Percentiles rank a stretch among this genome's conserved stretches.
These are phyloP conservation scores for Collybiopsis confluens DNA, from an alignment of 768 basidiomycete genomes.

Conservation along the genomic window DNA sequence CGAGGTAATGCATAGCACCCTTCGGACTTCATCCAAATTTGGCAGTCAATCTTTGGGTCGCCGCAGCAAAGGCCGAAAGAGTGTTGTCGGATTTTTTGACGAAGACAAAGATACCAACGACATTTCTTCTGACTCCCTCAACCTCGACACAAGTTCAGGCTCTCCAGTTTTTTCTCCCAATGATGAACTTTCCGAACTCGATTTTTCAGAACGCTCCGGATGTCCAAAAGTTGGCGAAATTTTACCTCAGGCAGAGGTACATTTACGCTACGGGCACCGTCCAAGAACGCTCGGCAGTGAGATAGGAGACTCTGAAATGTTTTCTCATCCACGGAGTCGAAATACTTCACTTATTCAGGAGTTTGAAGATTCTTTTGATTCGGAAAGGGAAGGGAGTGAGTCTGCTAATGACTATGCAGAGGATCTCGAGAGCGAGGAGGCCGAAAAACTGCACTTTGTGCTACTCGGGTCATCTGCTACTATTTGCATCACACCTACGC, in stretches of 20 bases:
- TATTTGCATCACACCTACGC: constrained; percentile 1
- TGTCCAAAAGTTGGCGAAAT: not conserved
- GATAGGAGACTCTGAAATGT: not conserved
- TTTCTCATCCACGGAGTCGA: not conserved
- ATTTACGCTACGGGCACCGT: not conserved
- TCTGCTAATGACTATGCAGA: not conserved
- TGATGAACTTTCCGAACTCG: constrained; percentile 3
- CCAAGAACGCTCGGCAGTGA: not conserved
- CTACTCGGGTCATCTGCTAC: not conserved
- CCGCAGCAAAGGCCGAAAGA: constrained; percentile 25
- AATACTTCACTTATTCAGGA: constrained; percentile 1
- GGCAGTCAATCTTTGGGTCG: not conserved
- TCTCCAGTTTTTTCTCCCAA: not conserved
- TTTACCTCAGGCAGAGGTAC: not conserved
- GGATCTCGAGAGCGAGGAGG: not conserved
- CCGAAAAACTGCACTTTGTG: not conserved
- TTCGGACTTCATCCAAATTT: not conserved
- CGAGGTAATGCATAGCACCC: constrained; percentile 1
- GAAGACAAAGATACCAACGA: constrained; percentile 12
- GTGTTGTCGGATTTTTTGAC: constrained; percentile 64
- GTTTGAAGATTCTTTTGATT: not conserved
- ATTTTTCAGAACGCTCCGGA: not conserved
- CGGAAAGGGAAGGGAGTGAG: not conserved
- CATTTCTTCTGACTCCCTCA: not conserved
- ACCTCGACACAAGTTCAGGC: not conserved